Conservation (phyloP, 106 monocot species). For the Cymbidium sinense region DNA sequence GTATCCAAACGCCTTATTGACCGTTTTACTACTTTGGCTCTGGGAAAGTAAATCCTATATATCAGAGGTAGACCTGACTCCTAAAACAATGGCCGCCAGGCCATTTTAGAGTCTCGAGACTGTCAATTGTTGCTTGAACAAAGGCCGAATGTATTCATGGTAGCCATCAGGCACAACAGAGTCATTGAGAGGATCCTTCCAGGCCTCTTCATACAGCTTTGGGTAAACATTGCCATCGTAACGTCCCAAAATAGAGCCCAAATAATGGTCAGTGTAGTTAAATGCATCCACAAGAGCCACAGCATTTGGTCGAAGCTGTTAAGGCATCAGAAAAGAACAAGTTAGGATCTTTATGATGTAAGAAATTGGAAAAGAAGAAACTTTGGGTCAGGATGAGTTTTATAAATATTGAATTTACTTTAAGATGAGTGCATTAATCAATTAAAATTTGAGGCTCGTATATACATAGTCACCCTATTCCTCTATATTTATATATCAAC, state of each 20-base stretch:
- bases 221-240: slow-evolving; percentile 93
- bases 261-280: slow-evolving; percentile 88
- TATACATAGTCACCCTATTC: no score
- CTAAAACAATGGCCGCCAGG: background rate
- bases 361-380: background rate
- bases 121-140: slow-evolving; percentile 62
- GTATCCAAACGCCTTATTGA: no score
- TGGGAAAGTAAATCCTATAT: background rate
- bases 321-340: background rate
- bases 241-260: slow-evolving; percentile 76
- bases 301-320: slow-evolving; percentile 80
- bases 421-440: background rate
- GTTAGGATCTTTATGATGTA: background rate
- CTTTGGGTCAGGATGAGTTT: background rate
- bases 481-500: no score
- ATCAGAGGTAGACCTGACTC: background rate
- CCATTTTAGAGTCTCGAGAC: slow-evolving; percentile 31
- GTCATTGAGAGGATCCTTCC: slow-evolving; percentile 93
- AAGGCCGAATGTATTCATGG: slow-evolving; percentile 56
- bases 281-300: slow-evolving; percentile 85
- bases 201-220: slow-evolving; percentile 67
- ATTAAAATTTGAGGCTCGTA: no score
- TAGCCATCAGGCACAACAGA: slow-evolving; percentile 82
- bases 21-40: background rate
- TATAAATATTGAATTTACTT: background rate